These are phyloP conservation scores for Leptodermis oblonga DNA, from an alignment of 257 asterid genomes.

Conservation along the genomic window DNA sequence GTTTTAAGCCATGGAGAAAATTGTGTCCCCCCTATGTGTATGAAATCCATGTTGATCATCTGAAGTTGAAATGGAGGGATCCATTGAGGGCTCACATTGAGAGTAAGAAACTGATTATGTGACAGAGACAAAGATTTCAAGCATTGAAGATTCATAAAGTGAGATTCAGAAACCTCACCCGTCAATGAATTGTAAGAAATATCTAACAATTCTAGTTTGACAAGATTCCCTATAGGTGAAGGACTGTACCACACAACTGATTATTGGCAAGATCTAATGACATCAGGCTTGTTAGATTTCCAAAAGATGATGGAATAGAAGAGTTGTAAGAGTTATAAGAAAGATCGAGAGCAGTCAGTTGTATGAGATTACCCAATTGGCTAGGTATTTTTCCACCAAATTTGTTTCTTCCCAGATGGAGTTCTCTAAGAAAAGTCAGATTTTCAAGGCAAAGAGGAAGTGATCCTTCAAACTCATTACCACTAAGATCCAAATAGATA, in stretches of 20 bases:
- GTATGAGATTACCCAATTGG: neutral
- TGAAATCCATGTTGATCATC: neutral
- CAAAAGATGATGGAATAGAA: neutral
- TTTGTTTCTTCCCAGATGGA: neutral
- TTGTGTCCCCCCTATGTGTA: slow-evolving; percentile 5
- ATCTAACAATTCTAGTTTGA: slow-evolving; percentile 2
- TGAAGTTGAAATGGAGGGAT: slow-evolving; percentile 23
- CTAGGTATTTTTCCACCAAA: neutral
- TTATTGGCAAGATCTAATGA: neutral
- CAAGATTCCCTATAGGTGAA: slow-evolving; percentile 11
- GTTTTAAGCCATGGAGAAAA: slow-evolving; percentile 22
- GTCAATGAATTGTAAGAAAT: neutral
- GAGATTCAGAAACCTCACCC: slow-evolving; percentile 15
- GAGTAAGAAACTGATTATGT: neutral
- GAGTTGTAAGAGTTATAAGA: neutral
- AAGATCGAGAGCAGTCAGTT: neutral
- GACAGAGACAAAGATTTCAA: slow-evolving; percentile 1
- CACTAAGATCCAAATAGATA: neutral
- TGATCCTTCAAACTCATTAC: neutral
- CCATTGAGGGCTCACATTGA: slow-evolving; percentile 18
- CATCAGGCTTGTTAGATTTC: neutral
- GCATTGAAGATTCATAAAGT: neutral
- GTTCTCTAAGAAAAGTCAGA: neutral
- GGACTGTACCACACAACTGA: neutral
- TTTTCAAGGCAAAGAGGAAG: neutral